Base-by-base conservation (phyloP, 768 basidiomycete species). In the Clathrus columnatus region DNA sequence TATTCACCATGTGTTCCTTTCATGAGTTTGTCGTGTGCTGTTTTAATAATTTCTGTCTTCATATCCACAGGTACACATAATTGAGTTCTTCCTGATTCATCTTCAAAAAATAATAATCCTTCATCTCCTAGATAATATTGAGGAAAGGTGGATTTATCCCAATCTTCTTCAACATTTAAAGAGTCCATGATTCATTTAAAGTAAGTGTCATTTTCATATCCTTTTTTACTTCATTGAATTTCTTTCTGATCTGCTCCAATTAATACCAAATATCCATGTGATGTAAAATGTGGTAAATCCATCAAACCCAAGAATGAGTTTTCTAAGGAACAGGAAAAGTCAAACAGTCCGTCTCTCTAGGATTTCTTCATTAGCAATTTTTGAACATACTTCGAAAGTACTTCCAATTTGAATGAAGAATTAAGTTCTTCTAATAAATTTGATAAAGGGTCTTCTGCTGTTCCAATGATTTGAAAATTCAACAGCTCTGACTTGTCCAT, bases 1-100 rank as follows among this genome's bases (percentile, higher is more conserved):
- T 63, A 67, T 7, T 70, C 69, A 5, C 51, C 60, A 51, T 72
- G 71, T 5, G 69, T 67, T 1, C 55, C 55, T 52, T 69, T 64
- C 0, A 59, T 56, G 0, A 64, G 47, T 4, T 32, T 36, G 28
- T 69, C 51, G 56, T 70, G 67, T 4, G 60, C 46, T 18, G 68
- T 65, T 16, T 54, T 51, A 59, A 72, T 62, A 0, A 69, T 41
- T 27, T 57, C 45, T 1, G 32, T 28, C 50, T 57, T 21, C 6
- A 60, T 16, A 3, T 11, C 20, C 29, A 53, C 48, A 1, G 70
- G 70, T 0, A 72, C 65, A 50, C 68, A 70, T 1, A 72, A 43
- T 1, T 64, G 32, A 20, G 55, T 54, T 23, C 62, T 63, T 18
- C 65, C 64, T 1, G 43, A 8, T 24, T 44, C 47, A 46, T 70